These are phyloP conservation scores for Mycogone perniciosa DNA, from an alignment of 2,329 filamentous ascomycete genomes.

Conservation along the genomic window DNA sequence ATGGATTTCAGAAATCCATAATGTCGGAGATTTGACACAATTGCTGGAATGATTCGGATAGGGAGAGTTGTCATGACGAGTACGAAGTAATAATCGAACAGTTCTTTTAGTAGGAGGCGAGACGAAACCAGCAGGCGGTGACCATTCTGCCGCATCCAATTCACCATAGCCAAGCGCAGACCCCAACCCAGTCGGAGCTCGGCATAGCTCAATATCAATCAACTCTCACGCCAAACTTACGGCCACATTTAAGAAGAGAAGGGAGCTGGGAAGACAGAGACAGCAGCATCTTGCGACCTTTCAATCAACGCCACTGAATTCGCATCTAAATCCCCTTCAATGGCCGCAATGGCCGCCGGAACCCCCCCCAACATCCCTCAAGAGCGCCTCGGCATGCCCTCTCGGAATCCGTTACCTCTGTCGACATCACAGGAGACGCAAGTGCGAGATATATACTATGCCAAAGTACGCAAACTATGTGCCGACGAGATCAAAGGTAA, in stretches of 20 bases:
- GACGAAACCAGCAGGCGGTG: slow-evolving; percentile 14
- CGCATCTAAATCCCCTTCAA: neutral
- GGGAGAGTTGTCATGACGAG: neutral
- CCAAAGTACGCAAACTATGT: slow-evolving; percentile 70
- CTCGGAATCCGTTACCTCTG: slow-evolving; percentile 74
- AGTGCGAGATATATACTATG: slow-evolving; percentile 74
- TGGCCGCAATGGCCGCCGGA: slow-evolving; percentile 29
- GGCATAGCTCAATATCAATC: slow-evolving; percentile 2
- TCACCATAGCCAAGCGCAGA: neutral
- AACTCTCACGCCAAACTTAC: neutral
- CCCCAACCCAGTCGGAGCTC: slow-evolving; percentile 4
- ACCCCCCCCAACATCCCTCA: slow-evolving; percentile 28
- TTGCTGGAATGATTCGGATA: no score
- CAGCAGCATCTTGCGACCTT: no score
- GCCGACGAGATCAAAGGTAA: slow-evolving; percentile 70
- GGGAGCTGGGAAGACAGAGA: no score
- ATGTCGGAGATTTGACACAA: neutral
- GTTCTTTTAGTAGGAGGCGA: neutral
- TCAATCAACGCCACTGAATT: no score
- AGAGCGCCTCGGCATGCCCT: slow-evolving; percentile 43
- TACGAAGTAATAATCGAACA: neutral
- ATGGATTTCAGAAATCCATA: neutral
- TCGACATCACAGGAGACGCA: slow-evolving; percentile 76
- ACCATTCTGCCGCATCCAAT: slow-evolving; percentile 10
- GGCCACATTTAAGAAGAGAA: no score